Evolutionary conservation across 2,329 filamentous ascomycete species (phyloP), one percentile per base, ranked within the genome.

Genomic region (Fusarium napiforme): DNA sequence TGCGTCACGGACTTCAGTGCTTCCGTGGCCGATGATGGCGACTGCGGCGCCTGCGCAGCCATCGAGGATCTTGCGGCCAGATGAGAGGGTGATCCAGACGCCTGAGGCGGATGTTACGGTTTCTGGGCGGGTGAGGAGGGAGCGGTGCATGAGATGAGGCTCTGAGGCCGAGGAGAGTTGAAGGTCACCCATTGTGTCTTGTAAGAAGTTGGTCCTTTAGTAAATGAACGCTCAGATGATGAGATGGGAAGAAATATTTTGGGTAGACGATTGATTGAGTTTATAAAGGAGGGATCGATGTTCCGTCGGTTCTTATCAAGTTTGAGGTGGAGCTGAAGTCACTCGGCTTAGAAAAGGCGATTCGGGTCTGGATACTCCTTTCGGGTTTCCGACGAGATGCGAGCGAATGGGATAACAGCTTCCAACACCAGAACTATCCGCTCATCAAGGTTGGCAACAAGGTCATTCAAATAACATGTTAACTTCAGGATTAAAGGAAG

Each of bases 1-100:
- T 2, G 91, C 92, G 5, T 87, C 82, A 18, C 84, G 84, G 18
- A 95, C 88, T 53, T 90, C 84, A 46, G 85, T 77, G 58, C 92
- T 87, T 36, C 89, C 90, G 75, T 94, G 91, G 11, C 93, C 93
- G 15, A 96, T 83, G 77, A 28, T 60, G 34, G 78, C 62, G 6
- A 80, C 78, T 37, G 91, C 92, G 7, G 93, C 92, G 26, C 93
- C 93, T 34, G 91, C 89, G 26, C 91, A 93, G 3, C 90, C 91
- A 79, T 96, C 93, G 19, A 95, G 87, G 47, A 96, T 75, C 2
- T 50, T 64, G 19, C 69, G 71, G 21, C 77, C 84, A 37, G 81
- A 77, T 14, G 78, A 68, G 9, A 84, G 79, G 3, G 75, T 75
- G 7, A 85, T 75, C 30, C 82, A 80, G 10, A 81, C 75, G 0